Evolutionary conservation across 2,329 filamentous ascomycete species (phyloP).

Genomic region (Fusarium pseudoanthophilum): DNA sequence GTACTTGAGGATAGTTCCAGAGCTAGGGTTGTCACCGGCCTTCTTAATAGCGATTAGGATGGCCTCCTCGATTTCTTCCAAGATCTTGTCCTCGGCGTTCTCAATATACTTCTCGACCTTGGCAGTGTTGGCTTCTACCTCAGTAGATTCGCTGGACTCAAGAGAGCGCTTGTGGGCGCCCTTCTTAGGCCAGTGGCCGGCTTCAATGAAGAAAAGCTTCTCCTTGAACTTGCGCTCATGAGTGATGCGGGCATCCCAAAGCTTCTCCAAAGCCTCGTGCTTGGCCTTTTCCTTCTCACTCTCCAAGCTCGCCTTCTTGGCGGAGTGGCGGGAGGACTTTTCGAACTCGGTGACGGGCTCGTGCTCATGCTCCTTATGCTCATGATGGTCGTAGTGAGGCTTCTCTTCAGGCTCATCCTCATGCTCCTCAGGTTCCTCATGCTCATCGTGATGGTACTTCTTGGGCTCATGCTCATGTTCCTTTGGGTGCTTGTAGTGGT

Average conservation of each 20-base stretch:
- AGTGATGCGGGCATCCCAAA: background rate
- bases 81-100: slow-evolving; percentile 7
- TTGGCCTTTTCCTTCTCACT: background rate
- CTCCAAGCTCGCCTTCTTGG: background rate
- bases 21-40: background rate
- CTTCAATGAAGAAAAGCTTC: background rate
- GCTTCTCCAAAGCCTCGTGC: background rate
- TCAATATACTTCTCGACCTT: slow-evolving; percentile 16
- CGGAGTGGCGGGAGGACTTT: background rate
- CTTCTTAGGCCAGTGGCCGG: background rate
- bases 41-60: background rate
- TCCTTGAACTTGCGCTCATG: background rate
- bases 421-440: background rate
- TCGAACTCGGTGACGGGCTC: background rate
- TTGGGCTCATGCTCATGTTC: background rate
- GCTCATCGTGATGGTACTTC: background rate
- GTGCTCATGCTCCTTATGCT: background rate
- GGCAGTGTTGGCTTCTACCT: slow-evolving; percentile 4
- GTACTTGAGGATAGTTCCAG: background rate
- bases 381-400: background rate
- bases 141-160: background rate
- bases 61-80: background rate
- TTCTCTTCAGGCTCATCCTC: background rate
- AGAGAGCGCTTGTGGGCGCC: slow-evolving; percentile 7
- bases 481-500: background rate